Evolutionary conservation across 139 green algal species (phyloP), one percentile per base, ranked within the genome.

Genomic region (Asterochloris erici): DNA sequence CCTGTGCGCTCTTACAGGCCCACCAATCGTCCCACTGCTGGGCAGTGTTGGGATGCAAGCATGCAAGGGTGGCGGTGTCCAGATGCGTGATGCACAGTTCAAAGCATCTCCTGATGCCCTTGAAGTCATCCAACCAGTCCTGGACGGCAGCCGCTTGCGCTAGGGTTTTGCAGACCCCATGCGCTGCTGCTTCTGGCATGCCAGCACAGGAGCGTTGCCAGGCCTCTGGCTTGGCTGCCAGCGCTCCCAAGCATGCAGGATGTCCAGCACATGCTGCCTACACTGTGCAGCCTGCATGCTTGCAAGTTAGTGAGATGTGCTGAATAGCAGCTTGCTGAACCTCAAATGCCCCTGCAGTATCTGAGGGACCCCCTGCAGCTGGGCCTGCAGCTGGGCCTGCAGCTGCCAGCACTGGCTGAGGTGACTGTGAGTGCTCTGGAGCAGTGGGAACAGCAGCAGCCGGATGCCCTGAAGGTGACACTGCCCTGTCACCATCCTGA

Each of bases 331-430:
- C 23, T 21, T 29, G 38, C 14, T 38, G 17, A 24, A 14, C 13
- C 78, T 63, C 78, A 82, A 9, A 0, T 68, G 11, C 14, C 61
- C 12, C 26, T 73, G 73, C 83, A 86, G 83, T 73, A 77, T 16
- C 15, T 86, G 73, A 0, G 73, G 11, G 63, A 17, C 24, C 70
- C 83, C 11, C 38, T 86, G 38, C 73, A 84, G 38, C 38, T 24
- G 6, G 78, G 78, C 10, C 62, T 86, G 24, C n/a, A 29, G 28
- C 16, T 86, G 63, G 83, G 83, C 13, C 78, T 86, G 78, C 83
- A 86, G 78, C 68, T 84, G 47, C 69, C 47, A 9, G 73, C 73
- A 14, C n/a, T 86, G 63, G 83, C 83, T 11, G 80, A 66, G 12
- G 68, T 26, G 24, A 73, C 83, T 16, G 2, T 86, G n/a, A n/a